Percentiles rank a stretch among this genome's conserved stretches.
Conservation (phyloP, 2,329 filamentous ascomycete genomes). For the Pyrenophora teres region DNA sequence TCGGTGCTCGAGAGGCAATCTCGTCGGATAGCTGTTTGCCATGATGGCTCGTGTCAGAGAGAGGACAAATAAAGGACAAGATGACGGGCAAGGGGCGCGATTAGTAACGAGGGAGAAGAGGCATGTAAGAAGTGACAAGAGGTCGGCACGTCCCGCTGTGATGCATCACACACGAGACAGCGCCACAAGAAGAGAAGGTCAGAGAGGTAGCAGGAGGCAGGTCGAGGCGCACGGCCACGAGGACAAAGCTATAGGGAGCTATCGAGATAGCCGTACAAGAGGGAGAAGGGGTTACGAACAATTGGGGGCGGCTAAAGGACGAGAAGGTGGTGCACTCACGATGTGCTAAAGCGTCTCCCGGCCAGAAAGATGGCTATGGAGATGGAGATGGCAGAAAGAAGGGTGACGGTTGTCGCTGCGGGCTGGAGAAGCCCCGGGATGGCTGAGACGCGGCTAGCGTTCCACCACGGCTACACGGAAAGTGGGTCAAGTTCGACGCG, state of each 20-base stretch:
- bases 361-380: slow-evolving; percentile 28
- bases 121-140: slow-evolving; percentile 32
- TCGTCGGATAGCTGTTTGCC: slow-evolving; percentile 48
- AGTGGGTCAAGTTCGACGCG: slow-evolving; percentile 27
- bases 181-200: slow-evolving; percentile 40
- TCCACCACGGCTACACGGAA: slow-evolving; percentile 22
- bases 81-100: slow-evolving; percentile 31
- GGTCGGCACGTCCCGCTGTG: slow-evolving; percentile 34
- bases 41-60: slow-evolving; percentile 49
- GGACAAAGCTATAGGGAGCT: slow-evolving; percentile 41
- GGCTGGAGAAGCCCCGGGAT: slow-evolving; percentile 17
- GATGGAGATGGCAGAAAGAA: slow-evolving; percentile 31
- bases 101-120: slow-evolving; percentile 32
- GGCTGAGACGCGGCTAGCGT: slow-evolving; percentile 31
- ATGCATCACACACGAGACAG: slow-evolving; percentile 39
- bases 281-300: slow-evolving; percentile 34
- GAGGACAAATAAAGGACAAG: slow-evolving; percentile 42
- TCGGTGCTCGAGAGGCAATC: slow-evolving; percentile 37
- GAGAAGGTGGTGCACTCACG: slow-evolving; percentile 46
- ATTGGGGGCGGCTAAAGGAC: slow-evolving; percentile 31
- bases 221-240: slow-evolving; percentile 38
- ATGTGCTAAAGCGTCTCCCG: slow-evolving; percentile 40
- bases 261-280: slow-evolving; percentile 39
- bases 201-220: slow-evolving; percentile 35
- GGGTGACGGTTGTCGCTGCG: slow-evolving; percentile 28